Evolutionary conservation across 768 basidiomycete genomes (phyloP), one percentile per base, ranked within the genome.

Genomic region (Rhizopogon rudus): DNA sequence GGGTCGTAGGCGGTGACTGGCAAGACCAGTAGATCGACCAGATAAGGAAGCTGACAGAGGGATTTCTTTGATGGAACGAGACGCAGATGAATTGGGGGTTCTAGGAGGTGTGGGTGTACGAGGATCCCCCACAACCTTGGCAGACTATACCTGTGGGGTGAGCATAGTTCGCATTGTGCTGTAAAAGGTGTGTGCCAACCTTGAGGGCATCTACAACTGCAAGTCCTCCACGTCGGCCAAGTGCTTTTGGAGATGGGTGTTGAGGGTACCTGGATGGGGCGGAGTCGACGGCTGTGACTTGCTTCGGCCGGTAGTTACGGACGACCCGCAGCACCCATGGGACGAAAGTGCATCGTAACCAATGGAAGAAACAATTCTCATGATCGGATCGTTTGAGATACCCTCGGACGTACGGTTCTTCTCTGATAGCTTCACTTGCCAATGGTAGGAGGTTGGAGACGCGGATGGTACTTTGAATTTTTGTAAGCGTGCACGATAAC

Each of bases 371-470:
- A 25, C 14, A 5, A 25, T 37, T 14, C 8, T 35, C 35, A 17
- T 29, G 58, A 50, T 45, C 6, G 43, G 63, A 64, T 46, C 60
- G 54, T 54, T 55, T 63, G 42, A 65, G 16, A 56, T 68, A 70
- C 16, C 68, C 68, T 51, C 58, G 58, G 51, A 44, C 39, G 45
- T 64, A 70, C 3, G 68, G 56, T 45, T 70, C 68, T 49, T 70
- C 59, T 51, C 54, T 68, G 51, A 70, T 49, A 9, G n/a, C 35
- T 49, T 70, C 57, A 17, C 68, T 68, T 1, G 68, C 68, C 33
- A 70, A 49, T 9, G 66, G 67, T 0, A 59, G 59, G 28, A 68
- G 58, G 58, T 51, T 45, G 33, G 35, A 45, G 20, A 29, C 17
- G 17, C 10, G 40, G 28, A 25, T 52, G 28, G 63, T 67, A 52